A percentile compares a stretch with the other conserved stretches of the same genome.
phyloP scores from a whole-genome alignment of 2,329 filamentous ascomycete genomes.

The Cercospora sp. region DNA sequence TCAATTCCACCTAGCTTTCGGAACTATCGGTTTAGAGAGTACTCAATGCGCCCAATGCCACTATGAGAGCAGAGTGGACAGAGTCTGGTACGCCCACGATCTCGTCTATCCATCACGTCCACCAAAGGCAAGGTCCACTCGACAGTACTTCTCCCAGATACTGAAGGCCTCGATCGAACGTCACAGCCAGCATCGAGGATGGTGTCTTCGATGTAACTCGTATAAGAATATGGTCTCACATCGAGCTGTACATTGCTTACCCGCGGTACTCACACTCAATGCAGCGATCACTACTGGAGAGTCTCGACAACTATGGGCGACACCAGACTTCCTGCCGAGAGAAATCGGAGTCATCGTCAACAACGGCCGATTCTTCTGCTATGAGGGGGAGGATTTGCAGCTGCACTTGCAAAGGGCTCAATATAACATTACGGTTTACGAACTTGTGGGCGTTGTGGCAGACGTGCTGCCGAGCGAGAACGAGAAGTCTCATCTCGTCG shows the following conservation, averaged over 20 bases:
- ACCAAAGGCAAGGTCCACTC: slow-evolving; percentile 35
- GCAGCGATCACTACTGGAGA: slow-evolving; percentile 71
- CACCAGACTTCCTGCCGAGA: slow-evolving; percentile 85
- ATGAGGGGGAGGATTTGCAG: slow-evolving; percentile 86
- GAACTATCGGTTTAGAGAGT: slow-evolving; percentile 68
- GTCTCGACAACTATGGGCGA: slow-evolving; percentile 80
- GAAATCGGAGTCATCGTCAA: slow-evolving; percentile 92
- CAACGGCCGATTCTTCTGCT: slow-evolving; percentile 90
- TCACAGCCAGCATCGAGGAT: slow-evolving; percentile 84
- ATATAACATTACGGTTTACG: slow-evolving; percentile 83
- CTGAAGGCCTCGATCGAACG: slow-evolving; percentile 91
- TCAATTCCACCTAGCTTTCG: slow-evolving; percentile 71
- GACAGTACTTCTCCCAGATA: slow-evolving; percentile 72
- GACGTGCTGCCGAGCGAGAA: slow-evolving; percentile 85
- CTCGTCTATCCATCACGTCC: slow-evolving; percentile 41
- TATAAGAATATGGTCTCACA: slow-evolving; percentile 86
- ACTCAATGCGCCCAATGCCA: slow-evolving; percentile 86
- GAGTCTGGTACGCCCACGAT: slow-evolving; percentile 66
- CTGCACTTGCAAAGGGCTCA: slow-evolving; percentile 75
- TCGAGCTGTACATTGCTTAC: slow-evolving; percentile 79
- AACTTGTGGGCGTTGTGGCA: slow-evolving; percentile 83
- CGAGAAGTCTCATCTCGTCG: slow-evolving; percentile 87
- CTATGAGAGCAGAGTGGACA: slow-evolving; percentile 79
- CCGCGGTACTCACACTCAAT: slow-evolving; percentile 85
- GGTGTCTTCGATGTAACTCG: slow-evolving; percentile 86